Percentiles rank a stretch among this genome's conserved stretches.
These are phyloP conservation scores for Boletus sp. DNA, from an alignment of 768 basidiomycete genomes.

Conservation along the genomic window DNA sequence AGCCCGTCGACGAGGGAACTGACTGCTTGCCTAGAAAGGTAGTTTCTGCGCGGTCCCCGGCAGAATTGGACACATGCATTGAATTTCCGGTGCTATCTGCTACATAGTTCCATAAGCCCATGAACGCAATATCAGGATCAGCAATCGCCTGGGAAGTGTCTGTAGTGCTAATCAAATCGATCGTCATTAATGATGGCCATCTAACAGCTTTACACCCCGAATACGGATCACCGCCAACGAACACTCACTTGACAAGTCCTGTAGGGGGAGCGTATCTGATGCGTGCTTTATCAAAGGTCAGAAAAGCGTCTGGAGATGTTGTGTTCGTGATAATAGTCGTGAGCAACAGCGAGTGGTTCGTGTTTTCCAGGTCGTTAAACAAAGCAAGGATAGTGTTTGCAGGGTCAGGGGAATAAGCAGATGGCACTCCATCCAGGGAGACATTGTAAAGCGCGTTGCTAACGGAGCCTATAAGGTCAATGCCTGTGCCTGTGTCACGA, in stretches of 20 bases:
- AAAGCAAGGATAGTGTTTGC: slow-evolving; percentile 46
- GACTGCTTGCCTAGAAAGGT: slow-evolving; percentile 47
- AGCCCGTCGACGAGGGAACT: not conserved
- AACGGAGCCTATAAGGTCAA: slow-evolving; percentile 56
- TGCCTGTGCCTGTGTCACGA: slow-evolving; percentile 54
- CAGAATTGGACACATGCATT: slow-evolving; percentile 34
- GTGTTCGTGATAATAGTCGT: slow-evolving; percentile 41
- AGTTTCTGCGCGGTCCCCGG: slow-evolving; percentile 45
- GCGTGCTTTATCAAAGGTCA: slow-evolving; percentile 59
- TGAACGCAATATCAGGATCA: slow-evolving; percentile 48
- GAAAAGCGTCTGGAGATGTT: slow-evolving; percentile 34
- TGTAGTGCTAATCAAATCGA: slow-evolving; percentile 32
- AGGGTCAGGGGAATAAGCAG: slow-evolving; percentile 25
- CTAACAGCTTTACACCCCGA: not conserved
- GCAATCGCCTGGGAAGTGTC: slow-evolving; percentile 38
- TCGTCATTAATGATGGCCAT: slow-evolving; percentile 21
- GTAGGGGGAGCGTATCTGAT: slow-evolving; percentile 41
- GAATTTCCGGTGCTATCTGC: slow-evolving; percentile 30
- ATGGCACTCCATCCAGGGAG: slow-evolving; percentile 48
- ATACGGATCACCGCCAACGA: slow-evolving; percentile 6
- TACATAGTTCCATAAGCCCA: slow-evolving; percentile 54
- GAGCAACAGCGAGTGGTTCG: slow-evolving; percentile 55
- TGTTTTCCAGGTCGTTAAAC: slow-evolving; percentile 45
- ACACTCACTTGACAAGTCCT: slow-evolving; percentile 35
- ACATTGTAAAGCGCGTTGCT: slow-evolving; percentile 45